Evolutionary conservation across 768 basidiomycete species (phyloP), one percentile per base, ranked within the genome.

Genomic region (Phlebiopsis flavidoalba): DNA sequence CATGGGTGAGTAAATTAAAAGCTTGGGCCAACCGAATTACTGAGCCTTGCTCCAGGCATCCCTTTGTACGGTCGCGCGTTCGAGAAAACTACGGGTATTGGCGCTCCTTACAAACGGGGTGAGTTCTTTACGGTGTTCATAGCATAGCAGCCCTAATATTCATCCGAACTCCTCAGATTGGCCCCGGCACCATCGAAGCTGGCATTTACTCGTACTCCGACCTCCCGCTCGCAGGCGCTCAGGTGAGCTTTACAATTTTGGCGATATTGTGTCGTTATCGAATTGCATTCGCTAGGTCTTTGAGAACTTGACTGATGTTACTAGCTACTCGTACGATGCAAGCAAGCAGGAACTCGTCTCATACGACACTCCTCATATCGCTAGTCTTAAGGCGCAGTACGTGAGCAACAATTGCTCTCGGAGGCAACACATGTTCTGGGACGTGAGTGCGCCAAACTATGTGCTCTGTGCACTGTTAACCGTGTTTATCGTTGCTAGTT

Each of bases 41-140:
- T 43, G 33, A 51, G 19, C 31, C 17, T 49, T 7, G 37, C 45
- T 17, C 7, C 52, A 73, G 86, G 90, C 56, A 87, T 93, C 69
- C 92, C 92, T 3, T 76, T 92, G 3, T 94, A 93, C 66, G 91
- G 91, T 0, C 85, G 86, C 65, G 84, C 86, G 1, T 94, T 93
- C 67, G 85, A 89, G 67, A 74, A 82, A 35, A 93, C 91, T 0
- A 66, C 70, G 37, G 87, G 88, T 6, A 76, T 92, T 60, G 89
- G 89, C 5, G 73, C 79, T 45, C 70, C 89, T 3, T 94, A 86
- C 75, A 82, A n/a, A 69, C 31, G 89, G 90, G 14, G 85, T 88
- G 69, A 68, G 80, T 65, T 0, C 14, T 15, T 37, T 6, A 12
- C n/a, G n/a, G n/a, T 43, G 45, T 6, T 33, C n/a, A 10, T 11